A percentile compares a stretch with the other conserved stretches of the same genome.
Evolutionary conservation across 345 rosid genomes (phyloP).

Genomic region (Populus nigra): DNA sequence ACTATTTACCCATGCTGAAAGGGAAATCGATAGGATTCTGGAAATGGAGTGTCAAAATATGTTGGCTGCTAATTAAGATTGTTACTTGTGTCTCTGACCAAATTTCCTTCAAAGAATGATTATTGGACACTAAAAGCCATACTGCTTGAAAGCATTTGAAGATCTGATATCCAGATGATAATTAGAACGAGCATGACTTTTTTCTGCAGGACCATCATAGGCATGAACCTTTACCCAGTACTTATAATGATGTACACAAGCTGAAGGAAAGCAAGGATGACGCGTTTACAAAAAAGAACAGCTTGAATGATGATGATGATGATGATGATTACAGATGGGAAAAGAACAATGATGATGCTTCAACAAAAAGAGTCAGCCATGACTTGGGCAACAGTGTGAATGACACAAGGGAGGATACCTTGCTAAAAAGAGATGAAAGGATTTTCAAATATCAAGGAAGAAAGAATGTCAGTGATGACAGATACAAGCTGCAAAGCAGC

Average conservation of each 20-base stretch:
- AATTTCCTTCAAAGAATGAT: background rate
- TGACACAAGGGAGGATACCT: constrained; percentile 2
- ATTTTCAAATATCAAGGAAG: constrained; percentile 18
- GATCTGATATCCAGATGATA: background rate
- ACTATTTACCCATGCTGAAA: background rate
- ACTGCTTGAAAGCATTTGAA: background rate
- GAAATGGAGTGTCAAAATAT: background rate
- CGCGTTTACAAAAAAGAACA: background rate
- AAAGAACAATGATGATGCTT: constrained; percentile 16
- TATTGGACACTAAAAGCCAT: background rate
- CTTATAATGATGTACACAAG: background rate
- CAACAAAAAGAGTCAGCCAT: constrained; percentile 11
- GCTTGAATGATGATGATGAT: constrained; percentile 11
- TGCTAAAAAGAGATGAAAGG: constrained; percentile 20
- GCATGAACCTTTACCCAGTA: background rate
- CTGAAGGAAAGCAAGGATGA: background rate
- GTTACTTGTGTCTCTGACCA: background rate
- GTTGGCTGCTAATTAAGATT: background rate
- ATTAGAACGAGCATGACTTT: background rate
- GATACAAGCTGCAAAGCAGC: constrained; percentile 23
- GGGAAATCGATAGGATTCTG: background rate
- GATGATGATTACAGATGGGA: constrained; percentile 18
- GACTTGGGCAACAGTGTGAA: constrained; percentile 2
- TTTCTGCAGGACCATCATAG: constrained; percentile 25
- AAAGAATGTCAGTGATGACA: constrained; percentile 21